A percentile compares a stretch with the other conserved stretches of the same genome.
Evolutionary conservation across 2,329 filamentous ascomycete genomes (phyloP).

Genomic region (Xylaria sp.): DNA sequence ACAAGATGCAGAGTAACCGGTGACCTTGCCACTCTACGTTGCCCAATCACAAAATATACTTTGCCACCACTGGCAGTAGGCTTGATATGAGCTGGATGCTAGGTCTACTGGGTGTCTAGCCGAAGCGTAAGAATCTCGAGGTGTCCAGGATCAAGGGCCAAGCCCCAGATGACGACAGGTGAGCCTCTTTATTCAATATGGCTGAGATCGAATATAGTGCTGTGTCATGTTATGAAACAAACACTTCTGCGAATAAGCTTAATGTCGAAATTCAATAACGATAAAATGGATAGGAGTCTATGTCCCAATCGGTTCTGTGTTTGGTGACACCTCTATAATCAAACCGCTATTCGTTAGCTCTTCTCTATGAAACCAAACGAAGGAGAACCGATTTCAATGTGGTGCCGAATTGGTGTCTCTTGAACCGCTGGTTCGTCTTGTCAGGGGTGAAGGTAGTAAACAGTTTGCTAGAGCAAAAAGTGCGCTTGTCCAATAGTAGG

Average conservation of each 20-base stretch:
- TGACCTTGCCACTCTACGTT: neutral
- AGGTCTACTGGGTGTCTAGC: neutral
- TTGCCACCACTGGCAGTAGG: neutral
- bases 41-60: too few species aligned
- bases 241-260: neutral
- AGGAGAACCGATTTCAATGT: neutral
- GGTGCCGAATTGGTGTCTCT: neutral
- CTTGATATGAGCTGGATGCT: neutral
- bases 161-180: neutral
- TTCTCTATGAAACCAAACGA: neutral
- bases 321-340: neutral
- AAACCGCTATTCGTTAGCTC: conserved; percentile 2
- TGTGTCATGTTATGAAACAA: conserved; percentile 17
- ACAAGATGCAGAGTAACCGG: neutral
- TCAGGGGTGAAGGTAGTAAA: conserved; percentile 5
- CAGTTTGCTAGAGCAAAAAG: conserved; percentile 22
- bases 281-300: neutral
- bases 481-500: conserved; percentile 27
- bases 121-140: neutral
- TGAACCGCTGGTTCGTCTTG: neutral
- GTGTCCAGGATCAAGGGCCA: conserved; percentile 1
- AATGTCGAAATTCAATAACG: neutral
- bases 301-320: neutral
- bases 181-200: neutral
- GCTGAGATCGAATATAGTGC: conserved; percentile 5